Evolutionary conservation across 164 flowering plant species (phyloP), one percentile per base, ranked within the genome.

Genomic region (Vitis rupestris): DNA sequence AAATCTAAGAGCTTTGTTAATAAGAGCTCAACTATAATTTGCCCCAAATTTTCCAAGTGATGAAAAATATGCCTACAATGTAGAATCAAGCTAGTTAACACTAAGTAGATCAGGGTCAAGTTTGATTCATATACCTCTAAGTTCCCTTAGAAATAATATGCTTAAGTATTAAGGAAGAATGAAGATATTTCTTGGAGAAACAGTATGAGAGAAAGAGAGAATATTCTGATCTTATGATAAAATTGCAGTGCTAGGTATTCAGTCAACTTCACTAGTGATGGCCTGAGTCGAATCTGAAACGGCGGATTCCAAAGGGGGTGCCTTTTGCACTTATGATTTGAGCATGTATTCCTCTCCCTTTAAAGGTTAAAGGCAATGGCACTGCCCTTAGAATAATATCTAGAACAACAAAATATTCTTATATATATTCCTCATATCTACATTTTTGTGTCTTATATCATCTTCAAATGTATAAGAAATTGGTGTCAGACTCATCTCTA

Each of bases 381-480:
- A 53, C 56, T 53, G 6, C n/a, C n/a, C 56, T 53, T 53, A 53
- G 16, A 53, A 53, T n/a, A 53, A 53, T 53, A 11, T 6, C 44
- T 3, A 37, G 44, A 37, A 37, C 44, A 3, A 37, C 44, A 37
- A 37, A 6, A 37, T 48, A 64, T 65, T 17, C 74, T 56, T 49
- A 71, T 64, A 58, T 14, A 71, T 64, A 64, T 14, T 48, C 58
- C n/a, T 49, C 57, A 10, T 55, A 17, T 19, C 54, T 16, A 17
- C 13, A 19, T 64, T 14, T 9, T 19, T 19, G 31, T 63, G 19
- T 31, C 3, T 29, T 65, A 37, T 37, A 37, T 37, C 7, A 37
- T 37, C 44, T 37, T 23, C 27, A 23, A 23, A 23, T 23, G 10
- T 49, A 59, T 59, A 59, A 58, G 44, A 68, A 17, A 55, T 23